Percentiles rank a stretch among this genome's conserved stretches.
Evolutionary conservation across 345 rosid species (phyloP).

Genomic region (Populus pruinosa): DNA sequence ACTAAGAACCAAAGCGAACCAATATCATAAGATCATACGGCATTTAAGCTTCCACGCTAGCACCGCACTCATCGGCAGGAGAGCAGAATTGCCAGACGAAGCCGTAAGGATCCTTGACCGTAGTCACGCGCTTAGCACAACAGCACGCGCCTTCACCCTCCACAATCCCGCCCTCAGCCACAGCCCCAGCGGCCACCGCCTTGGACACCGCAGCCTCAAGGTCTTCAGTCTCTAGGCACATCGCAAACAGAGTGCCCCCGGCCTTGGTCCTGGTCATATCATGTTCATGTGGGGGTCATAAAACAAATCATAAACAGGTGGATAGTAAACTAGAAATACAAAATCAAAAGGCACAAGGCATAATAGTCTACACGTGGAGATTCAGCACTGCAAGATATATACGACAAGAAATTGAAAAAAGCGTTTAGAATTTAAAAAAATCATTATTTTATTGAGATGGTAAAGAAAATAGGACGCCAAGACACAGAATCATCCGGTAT

Average conservation of each 20-base stretch:
- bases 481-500: too few relatives aligned
- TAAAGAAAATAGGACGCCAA: too few relatives aligned
- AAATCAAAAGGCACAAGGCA: not conserved
- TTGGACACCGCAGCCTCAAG: slow-evolving; percentile 59
- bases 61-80: slow-evolving; percentile 31
- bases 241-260: slow-evolving; percentile 17
- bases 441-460: too few relatives aligned
- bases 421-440: too few relatives aligned
- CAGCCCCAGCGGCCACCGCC: slow-evolving; percentile 72
- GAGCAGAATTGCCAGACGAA: slow-evolving; percentile 61
- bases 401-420: too few relatives aligned
- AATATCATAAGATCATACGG: slow-evolving; percentile 26
- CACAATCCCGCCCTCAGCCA: slow-evolving; percentile 41
- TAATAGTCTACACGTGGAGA: not conserved
- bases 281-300: not conserved
- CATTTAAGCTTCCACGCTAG: slow-evolving; percentile 44
- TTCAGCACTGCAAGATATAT: too few relatives aligned
- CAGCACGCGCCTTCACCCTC: slow-evolving; percentile 43
- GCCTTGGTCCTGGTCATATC: slow-evolving; percentile 25
- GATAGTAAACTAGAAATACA: not conserved
- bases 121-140: slow-evolving; percentile 49
- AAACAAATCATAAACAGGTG: not conserved
- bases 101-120: slow-evolving; percentile 81
- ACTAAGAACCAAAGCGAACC: not conserved
- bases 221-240: slow-evolving; percentile 63